Evolutionary conservation across 2,329 filamentous ascomycete species (phyloP), one percentile per base, ranked within the genome.

Genomic region (Scorias spongiosa): DNA sequence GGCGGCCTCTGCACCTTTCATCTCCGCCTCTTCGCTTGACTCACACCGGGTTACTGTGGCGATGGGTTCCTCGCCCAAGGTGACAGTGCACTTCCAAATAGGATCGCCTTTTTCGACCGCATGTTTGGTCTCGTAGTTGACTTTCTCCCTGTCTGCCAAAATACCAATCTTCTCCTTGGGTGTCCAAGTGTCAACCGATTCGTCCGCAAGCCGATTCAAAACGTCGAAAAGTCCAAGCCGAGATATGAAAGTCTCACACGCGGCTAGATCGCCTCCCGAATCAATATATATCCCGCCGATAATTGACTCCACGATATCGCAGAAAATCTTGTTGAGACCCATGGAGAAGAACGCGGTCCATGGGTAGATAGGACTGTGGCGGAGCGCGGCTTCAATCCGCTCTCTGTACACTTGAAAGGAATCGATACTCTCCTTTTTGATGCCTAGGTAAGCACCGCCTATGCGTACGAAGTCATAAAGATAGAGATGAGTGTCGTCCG

Each of bases 201-300:
- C 63, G 1, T 57, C 52, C 9, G 93, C 52, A 10, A 87, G 65
- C 2, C 78, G 70, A 0, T 73, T 64, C 46, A 93, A 60, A 49
- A 76, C 76, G 0, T 63, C 57, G 34, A 87, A 50, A 4, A 95
- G 67, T 0, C 85, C 85, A 2, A 86, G 64, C 0, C 66, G 64
- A 39, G 74, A 69, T 0, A 85, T 58, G 32, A 95, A 69, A 0
- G 43, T 55, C 41, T 71, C 66, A 53, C 85, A 93, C 0, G 58
- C 59, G 0, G 65, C 65, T 11, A 85, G 57, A 1, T 73, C 70
- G 0, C 81, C 82, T 0, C 71, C 51, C 0, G 71, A 83, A 59
- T 96, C 91, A 15, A 94, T 67, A 68, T 83, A 95, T 0, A 95
- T 71, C 0, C 87, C 88, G 0, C 84, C 89, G 0, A 96, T 62